Evolutionary conservation across 176 grass and related monocot species (phyloP).

Genomic region (Triticum monococcum): DNA sequence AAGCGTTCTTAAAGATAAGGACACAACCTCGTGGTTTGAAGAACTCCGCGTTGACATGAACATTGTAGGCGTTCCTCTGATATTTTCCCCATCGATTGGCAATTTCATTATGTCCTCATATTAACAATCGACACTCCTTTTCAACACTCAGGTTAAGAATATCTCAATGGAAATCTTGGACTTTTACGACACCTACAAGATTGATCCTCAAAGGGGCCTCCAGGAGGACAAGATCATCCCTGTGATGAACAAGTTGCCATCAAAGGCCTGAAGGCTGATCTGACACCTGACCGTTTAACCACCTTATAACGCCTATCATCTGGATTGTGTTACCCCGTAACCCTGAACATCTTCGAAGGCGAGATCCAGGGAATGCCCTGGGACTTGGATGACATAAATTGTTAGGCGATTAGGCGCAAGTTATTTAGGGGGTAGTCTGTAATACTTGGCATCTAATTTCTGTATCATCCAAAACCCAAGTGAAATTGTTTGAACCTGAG

Average conservation of each 20-base stretch:
- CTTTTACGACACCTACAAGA: constrained; percentile 78
- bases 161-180: constrained; percentile 86
- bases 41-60: constrained; percentile 92
- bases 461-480: not conserved
- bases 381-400: not conserved
- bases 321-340: not conserved
- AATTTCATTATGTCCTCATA: not conserved
- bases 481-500: not conserved
- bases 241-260: constrained; percentile 68
- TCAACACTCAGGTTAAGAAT: constrained; percentile 64
- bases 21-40: constrained; percentile 80
- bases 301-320: not conserved
- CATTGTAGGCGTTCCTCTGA: constrained; percentile 33
- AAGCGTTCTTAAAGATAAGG: constrained; percentile 75
- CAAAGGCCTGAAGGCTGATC: constrained; percentile 42
- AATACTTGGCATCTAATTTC: not conserved
- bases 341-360: not conserved
- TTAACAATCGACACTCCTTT: not conserved
- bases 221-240: constrained; percentile 67
- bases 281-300: not conserved
- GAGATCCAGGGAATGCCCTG: not conserved
- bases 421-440: not conserved
- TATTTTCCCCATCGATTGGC: not conserved
- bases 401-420: not conserved
- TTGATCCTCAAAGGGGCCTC: constrained; percentile 54